A percentile compares a stretch with the other conserved stretches of the same genome.
Evolutionary conservation across 805 yeast species (phyloP).

Genomic region (Sugiyamaella mastotermitis): DNA sequence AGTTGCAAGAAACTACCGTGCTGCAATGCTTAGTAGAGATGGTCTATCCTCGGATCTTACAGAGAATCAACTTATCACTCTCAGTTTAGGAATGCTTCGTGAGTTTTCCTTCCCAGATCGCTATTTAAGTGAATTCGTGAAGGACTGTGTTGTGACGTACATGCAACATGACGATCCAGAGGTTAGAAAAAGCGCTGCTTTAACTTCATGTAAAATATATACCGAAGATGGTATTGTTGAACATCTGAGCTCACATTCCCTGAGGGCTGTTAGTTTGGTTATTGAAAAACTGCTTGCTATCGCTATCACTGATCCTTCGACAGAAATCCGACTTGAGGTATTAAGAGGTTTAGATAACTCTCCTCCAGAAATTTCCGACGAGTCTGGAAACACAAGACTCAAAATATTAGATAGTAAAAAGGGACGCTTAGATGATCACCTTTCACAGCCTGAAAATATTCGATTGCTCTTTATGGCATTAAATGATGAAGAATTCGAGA

Average conservation of each 20-base stretch:
- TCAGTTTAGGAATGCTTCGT: constrained; percentile 72
- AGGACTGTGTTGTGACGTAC: constrained; percentile 77
- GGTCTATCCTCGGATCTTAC: constrained; percentile 47
- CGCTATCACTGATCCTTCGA: constrained; percentile 81
- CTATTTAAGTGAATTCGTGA: constrained; percentile 79
- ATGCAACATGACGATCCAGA: constrained; percentile 73
- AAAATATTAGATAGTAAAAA: too few relatives aligned
- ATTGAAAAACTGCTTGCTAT: constrained; percentile 72
- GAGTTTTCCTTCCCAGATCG: constrained; percentile 69
- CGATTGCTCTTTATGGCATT: constrained; percentile 78
- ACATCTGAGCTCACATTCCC: constrained; percentile 74
- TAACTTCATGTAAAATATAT: constrained; percentile 74
- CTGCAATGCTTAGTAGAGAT: constrained; percentile 63
- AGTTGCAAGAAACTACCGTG: constrained; percentile 74
- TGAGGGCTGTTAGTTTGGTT: constrained; percentile 79
- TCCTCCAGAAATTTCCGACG: too few relatives aligned
- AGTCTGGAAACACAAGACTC: too few relatives aligned
- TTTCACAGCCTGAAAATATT: constrained; percentile 91
- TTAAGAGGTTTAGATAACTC: constrained; percentile 64
- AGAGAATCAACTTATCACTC: constrained; percentile 53
- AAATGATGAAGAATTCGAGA: constrained; percentile 83
- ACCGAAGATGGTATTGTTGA: constrained; percentile 75
- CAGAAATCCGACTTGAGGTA: constrained; percentile 80
- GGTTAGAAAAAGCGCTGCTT: constrained; percentile 78
- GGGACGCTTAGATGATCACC: constrained; percentile 74